Conservation (phyloP, 2,329 filamentous ascomycete species). For the Penicillium rolfsii region DNA sequence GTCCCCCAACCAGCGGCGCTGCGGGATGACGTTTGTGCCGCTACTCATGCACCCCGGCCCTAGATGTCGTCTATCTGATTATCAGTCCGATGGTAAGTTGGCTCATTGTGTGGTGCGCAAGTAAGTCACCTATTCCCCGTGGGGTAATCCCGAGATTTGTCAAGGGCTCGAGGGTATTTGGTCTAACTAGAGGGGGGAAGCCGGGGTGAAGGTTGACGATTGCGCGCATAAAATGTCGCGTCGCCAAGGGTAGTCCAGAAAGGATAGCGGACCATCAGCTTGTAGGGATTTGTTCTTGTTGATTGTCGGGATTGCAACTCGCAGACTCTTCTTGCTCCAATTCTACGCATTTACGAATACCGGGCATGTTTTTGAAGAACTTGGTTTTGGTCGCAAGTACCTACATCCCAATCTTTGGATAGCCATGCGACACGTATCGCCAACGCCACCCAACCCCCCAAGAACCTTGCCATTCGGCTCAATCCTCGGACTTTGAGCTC, state of each 20-base stretch:
- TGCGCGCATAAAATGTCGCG: background rate
- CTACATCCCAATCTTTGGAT: background rate
- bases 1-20: conserved; percentile 3
- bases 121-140: background rate
- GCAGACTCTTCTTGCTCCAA: background rate
- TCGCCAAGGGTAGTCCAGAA: background rate
- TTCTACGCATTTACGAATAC: background rate
- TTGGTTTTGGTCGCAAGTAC: background rate
- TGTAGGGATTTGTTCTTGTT: background rate
- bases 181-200: background rate
- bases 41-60: conserved; percentile 8
- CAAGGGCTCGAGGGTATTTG: background rate
- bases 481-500: background rate
- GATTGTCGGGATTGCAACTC: too few species aligned
- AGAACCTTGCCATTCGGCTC: background rate
- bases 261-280: background rate
- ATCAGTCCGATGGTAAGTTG: background rate
- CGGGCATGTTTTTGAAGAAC: background rate
- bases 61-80: conserved; percentile 2
- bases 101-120: background rate
- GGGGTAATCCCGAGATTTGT: conserved; percentile 2
- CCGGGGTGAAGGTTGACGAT: background rate
- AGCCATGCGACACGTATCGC: background rate
- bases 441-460: background rate
- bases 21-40: conserved; percentile 25